These are phyloP conservation scores for Pezicula rhizophila DNA, from an alignment of 2,329 filamentous ascomycete genomes.

Conservation along the genomic window DNA sequence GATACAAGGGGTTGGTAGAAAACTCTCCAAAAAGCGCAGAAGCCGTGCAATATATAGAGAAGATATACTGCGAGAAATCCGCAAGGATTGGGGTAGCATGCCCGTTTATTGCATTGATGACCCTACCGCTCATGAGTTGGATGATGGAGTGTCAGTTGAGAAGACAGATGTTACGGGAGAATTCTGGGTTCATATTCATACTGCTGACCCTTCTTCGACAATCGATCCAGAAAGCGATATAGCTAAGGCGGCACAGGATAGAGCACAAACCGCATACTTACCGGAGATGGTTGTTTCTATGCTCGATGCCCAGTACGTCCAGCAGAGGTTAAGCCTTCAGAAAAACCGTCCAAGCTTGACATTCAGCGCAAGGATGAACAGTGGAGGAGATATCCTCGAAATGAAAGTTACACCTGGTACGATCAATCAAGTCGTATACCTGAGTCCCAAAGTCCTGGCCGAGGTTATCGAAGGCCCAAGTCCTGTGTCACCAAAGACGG, in stretches of 20 bases:
- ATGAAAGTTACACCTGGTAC: conserved; percentile 47
- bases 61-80: conserved; percentile 44
- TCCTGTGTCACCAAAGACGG: neutral
- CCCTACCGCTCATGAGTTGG: conserved; percentile 61
- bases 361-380: conserved; percentile 53
- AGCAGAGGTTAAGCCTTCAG: conserved; percentile 48
- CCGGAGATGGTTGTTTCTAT: conserved; percentile 52
- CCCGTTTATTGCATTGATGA: conserved; percentile 70
- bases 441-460: conserved; percentile 47
- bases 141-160: conserved; percentile 73
- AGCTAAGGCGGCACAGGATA: conserved; percentile 53
- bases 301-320: conserved; percentile 46
- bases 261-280: conserved; percentile 54
- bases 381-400: conserved; percentile 46
- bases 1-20: conserved; percentile 41
- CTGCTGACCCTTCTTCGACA: conserved; percentile 71
- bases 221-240: conserved; percentile 54
- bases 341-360: conserved; percentile 48
- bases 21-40: conserved; percentile 24
- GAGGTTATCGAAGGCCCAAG: conserved; percentile 17
- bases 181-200: conserved; percentile 72
- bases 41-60: conserved; percentile 24
- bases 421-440: conserved; percentile 49
- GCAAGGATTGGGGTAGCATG: conserved; percentile 53
- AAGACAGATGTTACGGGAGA: conserved; percentile 42